Conservation (phyloP, 148 eudicot species). For the Fagopyrum homotropicum region DNA sequence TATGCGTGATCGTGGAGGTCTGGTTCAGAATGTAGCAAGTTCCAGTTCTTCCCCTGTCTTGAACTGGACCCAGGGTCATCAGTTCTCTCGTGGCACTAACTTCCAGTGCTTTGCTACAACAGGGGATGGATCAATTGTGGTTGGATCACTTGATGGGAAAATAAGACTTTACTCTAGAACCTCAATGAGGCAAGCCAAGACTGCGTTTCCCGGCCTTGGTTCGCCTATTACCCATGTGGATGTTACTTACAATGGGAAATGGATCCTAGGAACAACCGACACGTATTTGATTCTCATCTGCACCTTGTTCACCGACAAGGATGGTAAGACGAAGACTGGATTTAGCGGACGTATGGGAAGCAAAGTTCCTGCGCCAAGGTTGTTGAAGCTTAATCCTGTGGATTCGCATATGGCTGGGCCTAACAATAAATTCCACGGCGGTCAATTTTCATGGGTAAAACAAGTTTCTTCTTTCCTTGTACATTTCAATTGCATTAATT, state of each 20-base stretch:
- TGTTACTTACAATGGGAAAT: conserved; percentile 97
- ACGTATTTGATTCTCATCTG: conserved; percentile 82
- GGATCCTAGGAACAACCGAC: conserved; percentile 93
- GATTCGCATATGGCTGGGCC: conserved; percentile 86
- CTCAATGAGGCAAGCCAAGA: conserved; percentile 94
- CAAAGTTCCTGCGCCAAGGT: conserved; percentile 79
- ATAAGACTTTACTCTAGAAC: conserved; percentile 78
- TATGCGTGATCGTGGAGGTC: conserved; percentile 79
- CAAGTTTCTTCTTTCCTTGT: not conserved
- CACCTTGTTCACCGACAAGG: conserved; percentile 84
- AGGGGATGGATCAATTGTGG: conserved; percentile 96
- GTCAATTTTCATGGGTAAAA: conserved; percentile 96
- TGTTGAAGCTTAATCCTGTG: conserved; percentile 80
- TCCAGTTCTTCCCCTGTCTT: conserved; percentile 51
- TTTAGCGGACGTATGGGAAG: conserved; percentile 86
- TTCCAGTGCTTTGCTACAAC: conserved; percentile 94
- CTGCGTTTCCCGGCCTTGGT: conserved; percentile 94
- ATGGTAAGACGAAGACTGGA: conserved; percentile 86
- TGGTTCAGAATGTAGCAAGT: conserved; percentile 54
- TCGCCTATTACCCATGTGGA: conserved; percentile 90
- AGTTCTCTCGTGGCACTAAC: conserved; percentile 82
- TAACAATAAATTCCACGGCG: conserved; percentile 58
- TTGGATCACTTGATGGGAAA: conserved; percentile 97
- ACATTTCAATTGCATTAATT: too few relatives aligned
- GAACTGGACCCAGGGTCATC: conserved; percentile 93